phyloP scores from a whole-genome alignment of 306 rosid species.

The Castanea sativa region DNA sequence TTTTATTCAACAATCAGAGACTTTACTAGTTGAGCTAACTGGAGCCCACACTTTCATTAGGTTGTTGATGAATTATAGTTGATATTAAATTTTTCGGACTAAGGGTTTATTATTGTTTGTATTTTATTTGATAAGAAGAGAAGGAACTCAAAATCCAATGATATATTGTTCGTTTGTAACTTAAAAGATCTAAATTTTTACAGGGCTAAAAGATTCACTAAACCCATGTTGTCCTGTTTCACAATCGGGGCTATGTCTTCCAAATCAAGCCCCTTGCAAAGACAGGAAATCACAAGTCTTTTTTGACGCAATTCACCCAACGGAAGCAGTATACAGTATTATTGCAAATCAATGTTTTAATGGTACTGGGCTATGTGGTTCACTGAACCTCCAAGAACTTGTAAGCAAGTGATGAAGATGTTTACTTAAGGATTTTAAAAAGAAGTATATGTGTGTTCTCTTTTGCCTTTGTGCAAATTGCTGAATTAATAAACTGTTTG shows the following conservation, averaged over 20 bases:
- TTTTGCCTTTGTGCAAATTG: no score
- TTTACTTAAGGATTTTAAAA: no score
- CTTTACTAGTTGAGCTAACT: no score
- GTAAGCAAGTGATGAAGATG: neutral
- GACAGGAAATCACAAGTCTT: neutral
- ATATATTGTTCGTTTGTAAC: neutral
- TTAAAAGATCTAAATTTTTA: neutral
- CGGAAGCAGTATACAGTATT: neutral
- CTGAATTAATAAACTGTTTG: no score
- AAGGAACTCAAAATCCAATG: no score
- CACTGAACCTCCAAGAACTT: neutral
- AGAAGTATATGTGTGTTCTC: no score
- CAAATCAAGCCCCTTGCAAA: neutral
- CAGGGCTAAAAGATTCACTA: neutral
- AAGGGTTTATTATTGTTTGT: no score
- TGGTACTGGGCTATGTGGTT: neutral
- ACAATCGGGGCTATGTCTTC: neutral
- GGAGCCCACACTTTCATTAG: no score
- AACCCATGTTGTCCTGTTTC: slow-evolving; percentile 3
- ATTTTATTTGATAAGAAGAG: no score
- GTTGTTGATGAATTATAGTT: no score
- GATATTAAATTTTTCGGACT: no score
- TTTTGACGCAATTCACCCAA: neutral
- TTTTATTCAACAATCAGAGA: no score
- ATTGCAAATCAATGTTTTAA: neutral